Conservation (phyloP, 805 yeast genomes). For the Pichia cabralensis region DNA sequence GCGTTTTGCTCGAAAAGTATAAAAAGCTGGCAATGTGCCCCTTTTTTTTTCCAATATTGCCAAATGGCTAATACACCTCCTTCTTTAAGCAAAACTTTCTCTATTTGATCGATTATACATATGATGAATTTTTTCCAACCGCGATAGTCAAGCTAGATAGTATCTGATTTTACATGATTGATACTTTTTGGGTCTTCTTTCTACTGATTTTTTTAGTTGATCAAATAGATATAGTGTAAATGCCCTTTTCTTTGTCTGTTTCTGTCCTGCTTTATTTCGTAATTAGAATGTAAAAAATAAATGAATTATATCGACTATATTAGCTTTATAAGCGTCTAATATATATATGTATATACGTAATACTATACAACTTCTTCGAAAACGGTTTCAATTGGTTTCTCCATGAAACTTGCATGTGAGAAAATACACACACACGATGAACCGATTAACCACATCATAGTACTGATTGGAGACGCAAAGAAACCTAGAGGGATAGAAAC, state of each 20-base stretch:
- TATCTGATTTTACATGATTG: slow-evolving; percentile 30
- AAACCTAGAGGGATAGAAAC: slow-evolving; percentile 42
- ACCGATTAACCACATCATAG: slow-evolving; percentile 94
- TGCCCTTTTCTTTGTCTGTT: too few relatives aligned
- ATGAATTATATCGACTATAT: too few relatives aligned
- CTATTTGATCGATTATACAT: too few relatives aligned
- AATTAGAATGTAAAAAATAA: too few relatives aligned
- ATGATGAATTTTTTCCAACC: slow-evolving; percentile 25
- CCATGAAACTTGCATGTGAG: slow-evolving; percentile 89
- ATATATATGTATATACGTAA: too few relatives aligned
- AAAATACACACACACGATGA: slow-evolving; percentile 80
- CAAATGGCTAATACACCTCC: too few relatives aligned
- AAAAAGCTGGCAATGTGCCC: too few relatives aligned
- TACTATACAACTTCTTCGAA: slow-evolving; percentile 59
- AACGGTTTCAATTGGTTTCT: slow-evolving; percentile 95
- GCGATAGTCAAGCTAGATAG: slow-evolving; percentile 34
- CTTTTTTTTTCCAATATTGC: too few relatives aligned
- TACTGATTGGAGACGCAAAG: slow-evolving; percentile 45
- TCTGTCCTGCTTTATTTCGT: too few relatives aligned
- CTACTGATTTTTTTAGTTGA: slow-evolving; percentile 20
- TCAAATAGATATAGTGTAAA: background rate
- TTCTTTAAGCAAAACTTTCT: too few relatives aligned
- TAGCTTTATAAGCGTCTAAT: too few relatives aligned
- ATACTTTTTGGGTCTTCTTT: slow-evolving; percentile 31
- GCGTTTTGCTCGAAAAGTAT: too few relatives aligned